A percentile compares a stretch with the other conserved stretches of the same genome.
Conservation (phyloP, 768 basidiomycete genomes). For the Agaricus sinodeliciosus region DNA sequence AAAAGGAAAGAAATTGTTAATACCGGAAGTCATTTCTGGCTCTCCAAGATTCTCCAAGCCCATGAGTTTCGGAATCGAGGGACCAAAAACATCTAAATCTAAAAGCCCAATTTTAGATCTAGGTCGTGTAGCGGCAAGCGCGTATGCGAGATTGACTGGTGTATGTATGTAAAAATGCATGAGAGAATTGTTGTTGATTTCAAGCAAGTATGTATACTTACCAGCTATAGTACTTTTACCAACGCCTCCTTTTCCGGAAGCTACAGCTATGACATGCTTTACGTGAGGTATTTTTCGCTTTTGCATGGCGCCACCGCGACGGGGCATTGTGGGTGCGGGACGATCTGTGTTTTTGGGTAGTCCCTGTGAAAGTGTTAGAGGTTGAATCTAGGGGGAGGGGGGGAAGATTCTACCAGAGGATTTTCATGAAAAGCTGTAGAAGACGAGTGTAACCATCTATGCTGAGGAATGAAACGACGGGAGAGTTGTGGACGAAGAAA, state of each 20-base stretch:
- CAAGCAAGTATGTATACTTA: slow-evolving; percentile 22
- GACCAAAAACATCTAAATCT: slow-evolving; percentile 95
- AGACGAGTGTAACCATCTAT: slow-evolving; percentile 1
- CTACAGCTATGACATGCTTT: slow-evolving; percentile 74
- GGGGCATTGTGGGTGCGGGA: slow-evolving; percentile 47
- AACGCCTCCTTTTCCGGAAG: slow-evolving; percentile 93
- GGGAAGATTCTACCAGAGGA: slow-evolving; percentile 37
- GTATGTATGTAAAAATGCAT: too few species aligned
- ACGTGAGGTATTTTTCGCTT: slow-evolving; percentile 66
- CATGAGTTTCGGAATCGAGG: slow-evolving; percentile 90
- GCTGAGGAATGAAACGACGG: neutral
- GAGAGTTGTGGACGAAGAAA: neutral
- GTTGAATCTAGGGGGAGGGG: neutral
- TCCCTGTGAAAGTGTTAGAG: slow-evolving; percentile 18
- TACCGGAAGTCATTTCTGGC: slow-evolving; percentile 68
- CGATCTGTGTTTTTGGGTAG: slow-evolving; percentile 20
- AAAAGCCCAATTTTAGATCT: slow-evolving; percentile 75
- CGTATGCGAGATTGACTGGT: slow-evolving; percentile 76
- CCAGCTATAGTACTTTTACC: slow-evolving; percentile 94
- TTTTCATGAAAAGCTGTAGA: slow-evolving; percentile 37
- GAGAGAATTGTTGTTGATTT: too few species aligned
- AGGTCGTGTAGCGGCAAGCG: slow-evolving; percentile 44
- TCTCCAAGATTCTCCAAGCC: slow-evolving; percentile 76
- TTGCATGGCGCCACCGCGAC: slow-evolving; percentile 46
- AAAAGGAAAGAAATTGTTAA: too few species aligned